Base-by-base conservation (phyloP, 192 early-diverging fungal genomes). In the Obelidium mucronatum region DNA sequence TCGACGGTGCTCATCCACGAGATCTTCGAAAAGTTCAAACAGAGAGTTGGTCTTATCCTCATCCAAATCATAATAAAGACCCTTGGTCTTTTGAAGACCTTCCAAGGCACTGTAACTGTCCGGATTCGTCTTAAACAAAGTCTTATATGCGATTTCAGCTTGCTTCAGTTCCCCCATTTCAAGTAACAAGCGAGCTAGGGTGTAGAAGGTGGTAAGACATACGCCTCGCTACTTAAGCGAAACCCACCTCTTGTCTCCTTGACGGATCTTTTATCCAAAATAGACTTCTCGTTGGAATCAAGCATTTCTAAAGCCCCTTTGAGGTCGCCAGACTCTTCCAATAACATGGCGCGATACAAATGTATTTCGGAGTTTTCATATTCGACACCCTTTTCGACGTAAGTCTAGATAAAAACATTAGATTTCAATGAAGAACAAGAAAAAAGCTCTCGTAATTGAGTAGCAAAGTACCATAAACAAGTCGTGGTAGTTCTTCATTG, bases 271-370 rank as follows among this genome's bases (percentile, higher is more conserved):
- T 87, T 81, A 72, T 99, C 97, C 39, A 90, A 84, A 40, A 97
- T 88, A 26, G 90, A 86, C 40, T 79, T 66, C 70, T 93, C 89
- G 71, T 96, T 92, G 36, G 86, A 82, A 11, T 91, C 89, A 54
- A 99, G 80, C 77, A 94, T 85, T 6, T 92, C 91, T 48, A 97
- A 80, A 6, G 95, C 96, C 22, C 62, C 78, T 71, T 94, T 76
- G 58, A 85, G 83, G 56, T 97, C 90, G 11, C 95, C 95, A 5
- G 75, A 86, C 74, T 95, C 94, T 81, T 98, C 94, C 37, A 96
- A 79, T 26, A 99, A 70, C 79, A 84, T 85, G 84, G 93, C 95
- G 78, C 93, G 90, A 85, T 95, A 99, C 84, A 99, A 76, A 28
- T 91, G 63, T 67, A 97, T 78, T 80, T 99, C 96, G 60, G 91